Conservation (phyloP, 345 rosid genomes). For the Salix purpurea region DNA sequence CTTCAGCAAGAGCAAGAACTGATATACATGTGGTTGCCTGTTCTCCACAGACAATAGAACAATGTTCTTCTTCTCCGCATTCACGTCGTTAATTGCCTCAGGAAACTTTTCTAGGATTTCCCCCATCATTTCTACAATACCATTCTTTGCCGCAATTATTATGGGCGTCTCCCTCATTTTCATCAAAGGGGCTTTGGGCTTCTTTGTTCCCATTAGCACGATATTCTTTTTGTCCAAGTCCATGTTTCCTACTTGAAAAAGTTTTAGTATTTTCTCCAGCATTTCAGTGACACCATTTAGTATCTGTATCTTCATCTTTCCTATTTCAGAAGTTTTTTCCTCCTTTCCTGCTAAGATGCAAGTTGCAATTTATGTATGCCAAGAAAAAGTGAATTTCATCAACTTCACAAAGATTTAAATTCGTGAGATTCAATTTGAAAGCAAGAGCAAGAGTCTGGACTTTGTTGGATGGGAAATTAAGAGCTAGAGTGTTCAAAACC, state of each 20-base stretch:
- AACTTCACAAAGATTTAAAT: neutral
- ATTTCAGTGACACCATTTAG: too few relatives aligned
- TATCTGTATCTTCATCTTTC: too few relatives aligned
- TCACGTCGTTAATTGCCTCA: constrained; percentile 26
- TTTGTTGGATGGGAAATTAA: neutral
- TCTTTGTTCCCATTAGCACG: too few relatives aligned
- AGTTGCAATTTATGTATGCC: neutral
- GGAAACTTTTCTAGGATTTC: constrained; percentile 26
- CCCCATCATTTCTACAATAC: constrained; percentile 29
- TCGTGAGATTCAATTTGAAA: neutral
- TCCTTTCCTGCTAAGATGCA: neutral
- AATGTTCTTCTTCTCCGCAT: constrained; percentile 24
- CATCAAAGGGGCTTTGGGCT: neutral
- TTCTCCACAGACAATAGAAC: constrained; percentile 50
- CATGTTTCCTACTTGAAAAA: too few relatives aligned
- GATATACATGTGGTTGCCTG: constrained; percentile 41
- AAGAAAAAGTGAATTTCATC: neutral
- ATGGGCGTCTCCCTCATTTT: constrained; percentile 18
- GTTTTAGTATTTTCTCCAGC: too few relatives aligned
- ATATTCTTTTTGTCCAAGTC: too few relatives aligned
- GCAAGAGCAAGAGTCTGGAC: neutral
- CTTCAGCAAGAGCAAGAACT: constrained; percentile 17
- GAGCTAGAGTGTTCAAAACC: neutral
- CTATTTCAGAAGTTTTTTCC: neutral
- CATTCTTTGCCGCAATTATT: constrained; percentile 35